A percentile compares a stretch with the other conserved stretches of the same genome.
These are phyloP conservation scores for Populus tremula DNA, from an alignment of 345 rosid genomes.

Conservation along the genomic window DNA sequence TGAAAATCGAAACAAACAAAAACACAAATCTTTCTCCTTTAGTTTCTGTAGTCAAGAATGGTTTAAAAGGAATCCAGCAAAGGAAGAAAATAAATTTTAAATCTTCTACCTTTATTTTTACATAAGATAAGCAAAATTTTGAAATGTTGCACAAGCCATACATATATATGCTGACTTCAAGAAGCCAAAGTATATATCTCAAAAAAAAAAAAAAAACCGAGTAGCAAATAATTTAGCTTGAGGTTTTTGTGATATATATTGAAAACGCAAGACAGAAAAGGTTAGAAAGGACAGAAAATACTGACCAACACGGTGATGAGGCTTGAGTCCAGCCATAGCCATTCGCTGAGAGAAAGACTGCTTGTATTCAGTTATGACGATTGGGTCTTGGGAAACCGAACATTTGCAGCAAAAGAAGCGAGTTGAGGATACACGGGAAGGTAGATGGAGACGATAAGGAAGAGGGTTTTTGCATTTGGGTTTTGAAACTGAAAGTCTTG, in stretches of 20 bases:
- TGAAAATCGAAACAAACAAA: conserved; percentile 15
- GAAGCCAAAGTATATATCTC: no score
- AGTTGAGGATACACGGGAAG: conserved; percentile 5
- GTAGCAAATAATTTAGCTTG: no score
- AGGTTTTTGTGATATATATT: background rate
- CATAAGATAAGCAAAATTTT: background rate
- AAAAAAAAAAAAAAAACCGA: no score
- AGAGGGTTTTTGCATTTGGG: conserved; percentile 24
- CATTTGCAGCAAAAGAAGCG: conserved; percentile 45
- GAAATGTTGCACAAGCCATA: background rate
- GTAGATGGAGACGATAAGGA: conserved; percentile 15
- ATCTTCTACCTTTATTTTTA: no score
- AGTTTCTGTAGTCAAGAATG: background rate
- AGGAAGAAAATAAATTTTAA: no score
- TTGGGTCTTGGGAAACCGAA: conserved; percentile 26
- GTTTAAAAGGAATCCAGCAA: no score
- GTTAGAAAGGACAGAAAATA: background rate
- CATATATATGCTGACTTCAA: no score
- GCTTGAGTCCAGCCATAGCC: conserved; percentile 83
- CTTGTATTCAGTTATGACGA: conserved; percentile 36
- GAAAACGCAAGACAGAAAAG: background rate
- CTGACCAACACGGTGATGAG: conserved; percentile 78
- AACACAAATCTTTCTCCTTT: background rate
- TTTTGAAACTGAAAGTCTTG: conserved; percentile 30
- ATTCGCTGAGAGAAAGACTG: conserved; percentile 64